Base-by-base conservation (phyloP, 345 rosid genomes). In the Aegle marmelos region DNA sequence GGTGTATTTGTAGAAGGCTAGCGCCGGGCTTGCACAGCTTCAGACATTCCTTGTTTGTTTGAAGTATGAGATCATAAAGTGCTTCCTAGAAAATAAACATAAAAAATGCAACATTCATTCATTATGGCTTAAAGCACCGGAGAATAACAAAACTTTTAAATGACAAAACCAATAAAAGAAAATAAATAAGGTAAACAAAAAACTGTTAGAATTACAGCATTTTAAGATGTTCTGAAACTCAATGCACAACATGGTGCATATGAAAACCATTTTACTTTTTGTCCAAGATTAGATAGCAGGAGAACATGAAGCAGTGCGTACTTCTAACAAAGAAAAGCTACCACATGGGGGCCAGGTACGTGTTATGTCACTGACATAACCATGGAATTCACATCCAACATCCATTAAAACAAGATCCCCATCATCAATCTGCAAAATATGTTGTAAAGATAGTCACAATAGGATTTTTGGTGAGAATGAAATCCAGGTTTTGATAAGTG, bases 341-440 rank as follows among this genome's bases (percentile, higher is more conserved):
- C 99, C 99, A 65, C 87, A 80, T 21, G 95, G 94, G 33, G 97
- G 91, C 98, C 99, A 96, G 73, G 99, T 91, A 39, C 99, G 94
- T 73, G 99, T 92, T 80, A 96, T 93, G 82, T 96, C 98, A 80
- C 99, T 96, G 80, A 84, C 92, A 83, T 96, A 96, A 75, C 97
- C 97, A 87, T 96, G 97, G 79, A 94, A 86, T 88, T 96, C 98
- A 81, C 98, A 96, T 68, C 99, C 99, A 82, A 96, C 88, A 83
- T 94, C 99, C 98, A 96, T 84, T 90, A 96, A 85, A 84, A 92
- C 97, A 87, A 96, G 94, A 84, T 96, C 91, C 63, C 91, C 97
- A 80, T 91, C 88, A 68, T 82, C 82, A 81, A 96, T 85, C 99
- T 94, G 91, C 78, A 87, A 82, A 54, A 72, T 64, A 64, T 25